Evolutionary conservation across 176 grass and related monocot genomes (phyloP), one percentile per base, ranked within the genome.

Genomic region (Saccharum officinarum): DNA sequence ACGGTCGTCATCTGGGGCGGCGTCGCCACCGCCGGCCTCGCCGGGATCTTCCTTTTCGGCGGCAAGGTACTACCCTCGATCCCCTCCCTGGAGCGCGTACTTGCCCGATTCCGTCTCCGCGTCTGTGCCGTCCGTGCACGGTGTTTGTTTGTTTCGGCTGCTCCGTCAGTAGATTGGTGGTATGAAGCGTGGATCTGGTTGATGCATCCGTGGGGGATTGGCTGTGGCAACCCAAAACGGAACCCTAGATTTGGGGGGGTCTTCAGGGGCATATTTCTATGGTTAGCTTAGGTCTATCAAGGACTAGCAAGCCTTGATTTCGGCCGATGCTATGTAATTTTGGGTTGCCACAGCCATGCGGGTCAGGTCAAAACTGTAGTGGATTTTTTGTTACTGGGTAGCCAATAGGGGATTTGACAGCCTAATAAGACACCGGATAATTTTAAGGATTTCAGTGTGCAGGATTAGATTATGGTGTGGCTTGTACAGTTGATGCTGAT

Each of bases 1-100:
- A 97, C 92, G 4, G 73, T 94, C 1, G 80, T 92, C 86, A 91
- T 94, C 59, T 97, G 95, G 86, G 92, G 95, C 62, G 74, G 92
- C 81, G 69, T 91, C 69, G 92, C 86, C 90, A 85, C 95, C 82
- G 88, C 86, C 7, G 88, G 92, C 55, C 84, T 94, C 69, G 84
- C 92, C 69, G 90, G 90, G 20, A 17, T 92, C 80, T 92, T 94
- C 90, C 73, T 92, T 84, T 87, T 94, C 47, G 90, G 92, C 67
- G 81, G 88, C 66, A 97, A 97, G 90, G 94, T 97, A 64, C 63
- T 33, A 18, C 10, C 62, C 17, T 45, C 26, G 3, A 9, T n/a
- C 1, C 9, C 23, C 0, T 15, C 3, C 57, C 50, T 55, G 50
- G 50, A 55, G 7, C 6, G 2, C 23, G 23, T 46, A 15, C 15